phyloP scores from a whole-genome alignment of 345 rosid species.

The Excoecaria agallocha region DNA sequence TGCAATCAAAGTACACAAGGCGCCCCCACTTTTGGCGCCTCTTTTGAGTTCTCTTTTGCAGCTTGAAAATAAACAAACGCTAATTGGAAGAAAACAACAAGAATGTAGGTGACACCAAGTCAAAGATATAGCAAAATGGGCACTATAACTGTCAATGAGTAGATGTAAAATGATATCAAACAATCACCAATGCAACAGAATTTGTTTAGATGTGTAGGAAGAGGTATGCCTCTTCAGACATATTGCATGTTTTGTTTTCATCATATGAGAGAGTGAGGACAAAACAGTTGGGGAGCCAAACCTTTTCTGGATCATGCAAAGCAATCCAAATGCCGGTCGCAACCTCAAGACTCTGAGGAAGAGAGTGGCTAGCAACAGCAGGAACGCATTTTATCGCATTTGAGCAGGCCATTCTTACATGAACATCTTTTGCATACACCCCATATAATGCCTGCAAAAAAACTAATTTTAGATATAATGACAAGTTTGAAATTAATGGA shows the following conservation, averaged over 20 bases:
- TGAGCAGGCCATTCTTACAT: constrained; percentile 97
- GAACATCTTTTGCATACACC: constrained; percentile 86
- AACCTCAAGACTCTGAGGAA: constrained; percentile 71
- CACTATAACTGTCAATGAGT: background rate
- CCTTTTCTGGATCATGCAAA: constrained; percentile 95
- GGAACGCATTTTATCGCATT: constrained; percentile 94
- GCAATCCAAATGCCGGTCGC: constrained; percentile 95
- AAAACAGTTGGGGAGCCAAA: constrained; percentile 16
- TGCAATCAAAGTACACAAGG: background rate
- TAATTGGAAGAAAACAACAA: background rate
- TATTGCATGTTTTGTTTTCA: background rate
- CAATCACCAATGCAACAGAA: background rate
- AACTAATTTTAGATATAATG: constrained; percentile 14
- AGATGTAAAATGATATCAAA: background rate
- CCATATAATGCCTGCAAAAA: constrained; percentile 71
- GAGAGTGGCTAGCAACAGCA: constrained; percentile 64
- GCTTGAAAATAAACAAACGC: background rate
- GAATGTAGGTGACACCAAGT: background rate
- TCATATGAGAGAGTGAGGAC: background rate
- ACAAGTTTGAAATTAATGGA: constrained; percentile 1
- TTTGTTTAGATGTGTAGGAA: background rate
- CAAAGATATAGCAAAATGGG: background rate
- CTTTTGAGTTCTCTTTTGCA: background rate
- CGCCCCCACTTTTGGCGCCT: background rate
- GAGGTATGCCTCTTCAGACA: background rate